Percentiles rank a stretch among this genome's conserved stretches.
These are phyloP conservation scores for Bodo saltans DNA, from an alignment of 78 protist genomes.

Conservation along the genomic window DNA sequence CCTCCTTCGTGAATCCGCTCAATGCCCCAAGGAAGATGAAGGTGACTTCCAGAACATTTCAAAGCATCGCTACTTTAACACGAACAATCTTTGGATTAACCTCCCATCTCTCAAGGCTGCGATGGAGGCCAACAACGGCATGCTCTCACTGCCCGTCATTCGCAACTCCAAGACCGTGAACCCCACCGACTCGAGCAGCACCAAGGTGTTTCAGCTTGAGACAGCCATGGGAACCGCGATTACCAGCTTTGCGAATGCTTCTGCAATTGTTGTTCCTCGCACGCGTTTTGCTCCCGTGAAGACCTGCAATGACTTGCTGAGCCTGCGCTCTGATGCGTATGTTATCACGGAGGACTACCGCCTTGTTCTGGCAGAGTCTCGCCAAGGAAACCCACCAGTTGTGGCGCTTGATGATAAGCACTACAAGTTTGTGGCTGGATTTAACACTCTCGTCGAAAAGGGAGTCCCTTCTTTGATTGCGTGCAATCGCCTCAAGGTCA, in stretches of 20 bases:
- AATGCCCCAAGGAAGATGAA: slow-evolving; percentile 73
- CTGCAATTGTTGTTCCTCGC: slow-evolving; percentile 85
- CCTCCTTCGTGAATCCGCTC: slow-evolving; percentile 86
- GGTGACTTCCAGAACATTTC: slow-evolving; percentile 85
- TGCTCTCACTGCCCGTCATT: slow-evolving; percentile 77
- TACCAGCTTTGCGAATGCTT: slow-evolving; percentile 65
- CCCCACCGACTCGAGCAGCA: slow-evolving; percentile 41
- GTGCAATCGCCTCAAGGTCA: slow-evolving; percentile 78
- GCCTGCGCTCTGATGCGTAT: slow-evolving; percentile 83
- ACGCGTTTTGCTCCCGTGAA: slow-evolving; percentile 95
- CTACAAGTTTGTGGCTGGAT: slow-evolving; percentile 68
- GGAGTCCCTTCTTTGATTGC: slow-evolving; percentile 80
- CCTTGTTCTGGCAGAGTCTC: slow-evolving; percentile 50
- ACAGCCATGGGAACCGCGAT: slow-evolving; percentile 95
- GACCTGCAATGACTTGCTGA: slow-evolving; percentile 80
- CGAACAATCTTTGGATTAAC: slow-evolving; percentile 93
- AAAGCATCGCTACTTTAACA: slow-evolving; percentile 93
- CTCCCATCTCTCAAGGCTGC: slow-evolving; percentile 66
- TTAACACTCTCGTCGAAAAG: slow-evolving; percentile 33
- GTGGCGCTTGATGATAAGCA: slow-evolving; percentile 82
- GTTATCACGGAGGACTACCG: slow-evolving; percentile 44
- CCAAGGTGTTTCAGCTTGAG: slow-evolving; percentile 91
- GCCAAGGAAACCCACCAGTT: slow-evolving; percentile 52
- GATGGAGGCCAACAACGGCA: slow-evolving; percentile 25
- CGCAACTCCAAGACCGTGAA: slow-evolving; percentile 75